Base-by-base conservation (phyloP, 164 flowering plant genomes). In the Liquidambar formosana region DNA sequence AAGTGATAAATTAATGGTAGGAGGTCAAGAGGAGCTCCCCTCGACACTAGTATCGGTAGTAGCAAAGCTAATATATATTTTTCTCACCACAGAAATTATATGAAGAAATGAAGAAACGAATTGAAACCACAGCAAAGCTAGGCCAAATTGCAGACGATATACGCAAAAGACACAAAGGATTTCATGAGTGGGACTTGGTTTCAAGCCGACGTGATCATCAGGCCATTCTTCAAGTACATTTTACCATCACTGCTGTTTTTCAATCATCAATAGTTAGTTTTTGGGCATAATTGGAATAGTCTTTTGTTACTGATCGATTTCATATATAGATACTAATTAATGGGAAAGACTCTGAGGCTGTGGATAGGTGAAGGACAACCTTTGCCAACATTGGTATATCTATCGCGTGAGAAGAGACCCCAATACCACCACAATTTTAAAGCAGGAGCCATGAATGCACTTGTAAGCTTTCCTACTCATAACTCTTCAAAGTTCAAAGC, bases 361-460 rank as follows among this genome's bases (percentile, higher is more conserved):
- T 74, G 57, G 83, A 74, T 23, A 53, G 75, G 63, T 25, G n/a
- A n/a, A n/a, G 83, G 83, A 27, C 19, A 18, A 22, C 23, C 57
- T 38, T 25, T 77, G 57, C 83, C 83, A 58, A 72, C 83, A 1
- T 63, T 80, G 56, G 75, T 75, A 19, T 77, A 80, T 63, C 53
- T 80, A 48, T 70, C 83, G 5, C 75, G 84, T 43, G 80, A 78
- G 71, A 78, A 78, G 71, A 73, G 82, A 45, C 71, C 80, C 6
- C 46, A 68, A 28, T 52, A 73, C 26, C 72, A 51, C 12, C 79
- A 78, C 27, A 71, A 73, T 68, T 79, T 74, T 73, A 79, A 79
- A 56, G 80, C 82, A 13, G 82, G 82, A 5, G 76, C 82, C 59
- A 60, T 77, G 69, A 79, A 79, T 68, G 71, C 79, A 10, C 49